Evolutionary conservation across 345 rosid genomes (phyloP).

Genomic region (Citrus sinensis): DNA sequence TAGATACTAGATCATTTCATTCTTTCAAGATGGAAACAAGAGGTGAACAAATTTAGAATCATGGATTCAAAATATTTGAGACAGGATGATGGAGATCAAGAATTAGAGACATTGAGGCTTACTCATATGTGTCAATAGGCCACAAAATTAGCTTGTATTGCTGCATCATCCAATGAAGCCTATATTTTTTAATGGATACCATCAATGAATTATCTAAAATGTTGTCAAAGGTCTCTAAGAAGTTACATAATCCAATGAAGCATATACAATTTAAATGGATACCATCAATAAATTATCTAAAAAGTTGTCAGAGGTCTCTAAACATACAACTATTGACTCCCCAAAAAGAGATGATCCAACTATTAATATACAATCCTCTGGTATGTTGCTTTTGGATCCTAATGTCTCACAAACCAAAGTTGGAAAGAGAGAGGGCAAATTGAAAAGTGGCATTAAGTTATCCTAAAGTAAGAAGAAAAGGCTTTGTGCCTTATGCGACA

Average conservation of each 20-base stretch:
- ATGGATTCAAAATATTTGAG: neutral
- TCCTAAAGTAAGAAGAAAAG: no score
- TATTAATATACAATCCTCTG: neutral
- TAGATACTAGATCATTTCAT: neutral
- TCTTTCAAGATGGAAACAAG: neutral
- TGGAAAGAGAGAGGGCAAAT: neutral
- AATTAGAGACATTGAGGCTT: neutral
- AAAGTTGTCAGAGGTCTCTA: no score
- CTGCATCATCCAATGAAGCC: neutral
- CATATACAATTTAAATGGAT: neutral
- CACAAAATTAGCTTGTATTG: neutral
- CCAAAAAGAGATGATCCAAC: no score
- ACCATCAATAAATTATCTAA: neutral
- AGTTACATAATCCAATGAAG: neutral
- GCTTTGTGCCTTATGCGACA: no score
- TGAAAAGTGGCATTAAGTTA: neutral
- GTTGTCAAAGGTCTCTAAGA: no score
- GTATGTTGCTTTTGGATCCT: neutral
- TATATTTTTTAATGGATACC: neutral
- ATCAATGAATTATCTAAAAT: neutral
- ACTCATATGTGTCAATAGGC: neutral
- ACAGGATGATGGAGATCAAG: neutral
- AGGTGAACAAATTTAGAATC: neutral
- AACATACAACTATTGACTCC: neutral
- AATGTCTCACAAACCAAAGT: no score